Conservation (phyloP, 768 basidiomycete species). For the Butyriboletus loyo region DNA sequence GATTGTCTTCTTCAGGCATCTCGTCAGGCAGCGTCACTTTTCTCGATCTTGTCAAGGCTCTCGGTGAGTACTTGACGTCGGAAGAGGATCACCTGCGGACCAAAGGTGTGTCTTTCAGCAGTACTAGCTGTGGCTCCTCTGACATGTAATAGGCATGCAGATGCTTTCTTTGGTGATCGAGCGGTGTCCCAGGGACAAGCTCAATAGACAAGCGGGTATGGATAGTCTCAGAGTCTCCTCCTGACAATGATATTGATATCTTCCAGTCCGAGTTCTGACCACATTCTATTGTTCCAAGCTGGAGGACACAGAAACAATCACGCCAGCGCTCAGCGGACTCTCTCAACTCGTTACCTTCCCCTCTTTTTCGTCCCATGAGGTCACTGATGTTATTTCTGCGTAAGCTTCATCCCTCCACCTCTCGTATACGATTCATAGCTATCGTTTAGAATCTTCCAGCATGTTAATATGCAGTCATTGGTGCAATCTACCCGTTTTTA, state of each 20-base stretch:
- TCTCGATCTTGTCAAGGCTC: slow-evolving; percentile 76
- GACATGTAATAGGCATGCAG: slow-evolving; percentile 62
- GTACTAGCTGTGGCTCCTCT: not conserved
- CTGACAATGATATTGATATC: slow-evolving; percentile 1
- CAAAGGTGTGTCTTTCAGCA: slow-evolving; percentile 56
- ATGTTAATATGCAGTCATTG: slow-evolving; percentile 79
- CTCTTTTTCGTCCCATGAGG: slow-evolving; percentile 63
- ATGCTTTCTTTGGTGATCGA: slow-evolving; percentile 73
- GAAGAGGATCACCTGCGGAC: slow-evolving; percentile 75
- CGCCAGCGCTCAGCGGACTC: slow-evolving; percentile 78
- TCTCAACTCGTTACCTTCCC: slow-evolving; percentile 60
- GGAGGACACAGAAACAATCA: slow-evolving; percentile 80
- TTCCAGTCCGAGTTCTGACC: slow-evolving; percentile 73
- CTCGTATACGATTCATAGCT: not conserved
- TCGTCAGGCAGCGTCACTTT: slow-evolving; percentile 57
- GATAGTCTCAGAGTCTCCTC: not conserved
- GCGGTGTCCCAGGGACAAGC: slow-evolving; percentile 53
- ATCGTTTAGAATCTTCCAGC: slow-evolving; percentile 58
- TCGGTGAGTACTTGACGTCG: slow-evolving; percentile 85
- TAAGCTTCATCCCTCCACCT: slow-evolving; percentile 34
- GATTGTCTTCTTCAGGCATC: slow-evolving; percentile 38
- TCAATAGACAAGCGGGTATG: slow-evolving; percentile 84
- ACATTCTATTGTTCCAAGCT: slow-evolving; percentile 84
- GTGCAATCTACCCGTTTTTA: slow-evolving; percentile 78
- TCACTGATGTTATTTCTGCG: slow-evolving; percentile 56